Evolutionary conservation across 1,284 basidiomycete species (phyloP).

Genomic region (Leccinum olivaceoglutinosum): DNA sequence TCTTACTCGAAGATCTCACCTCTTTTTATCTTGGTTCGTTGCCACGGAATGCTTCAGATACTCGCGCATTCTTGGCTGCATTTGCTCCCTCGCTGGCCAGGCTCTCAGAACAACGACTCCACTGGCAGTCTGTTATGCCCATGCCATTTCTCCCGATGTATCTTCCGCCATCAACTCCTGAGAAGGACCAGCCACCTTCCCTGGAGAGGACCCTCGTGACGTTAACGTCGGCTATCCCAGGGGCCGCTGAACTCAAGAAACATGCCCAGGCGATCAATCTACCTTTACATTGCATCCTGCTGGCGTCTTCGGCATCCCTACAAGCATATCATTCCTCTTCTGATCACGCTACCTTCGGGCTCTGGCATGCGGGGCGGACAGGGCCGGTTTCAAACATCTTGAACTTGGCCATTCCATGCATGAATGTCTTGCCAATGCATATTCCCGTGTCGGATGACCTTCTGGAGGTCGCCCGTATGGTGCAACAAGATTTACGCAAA

Average conservation of each 20-base stretch:
- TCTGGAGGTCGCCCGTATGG: conserved; percentile 27
- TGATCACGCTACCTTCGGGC: conserved; percentile 35
- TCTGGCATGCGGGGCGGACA: conserved; percentile 44
- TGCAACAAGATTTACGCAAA: conserved; percentile 34
- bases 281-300: conserved; percentile 37
- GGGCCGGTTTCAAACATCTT: conserved; percentile 32
- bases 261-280: conserved; percentile 30
- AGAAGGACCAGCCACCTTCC: neutral
- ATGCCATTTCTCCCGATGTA: conserved; percentile 25
- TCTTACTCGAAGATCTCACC: conserved; percentile 39
- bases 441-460: conserved; percentile 23
- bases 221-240: conserved; percentile 18
- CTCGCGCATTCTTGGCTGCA: conserved; percentile 30
- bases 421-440: conserved; percentile 43
- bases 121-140: conserved; percentile 37
- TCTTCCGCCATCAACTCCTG: conserved; percentile 28
- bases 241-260: conserved; percentile 21
- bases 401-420: conserved; percentile 39
- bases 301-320: conserved; percentile 42
- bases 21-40: conserved; percentile 31
- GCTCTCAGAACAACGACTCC: conserved; percentile 32
- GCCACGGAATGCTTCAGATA: conserved; percentile 28
- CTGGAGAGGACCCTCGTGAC: conserved; percentile 20
- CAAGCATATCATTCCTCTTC: conserved; percentile 33
- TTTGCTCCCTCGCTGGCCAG: conserved; percentile 22